Evolutionary conservation across 1,284 basidiomycete species (phyloP).

Genomic region (Marasmius oreades): DNA sequence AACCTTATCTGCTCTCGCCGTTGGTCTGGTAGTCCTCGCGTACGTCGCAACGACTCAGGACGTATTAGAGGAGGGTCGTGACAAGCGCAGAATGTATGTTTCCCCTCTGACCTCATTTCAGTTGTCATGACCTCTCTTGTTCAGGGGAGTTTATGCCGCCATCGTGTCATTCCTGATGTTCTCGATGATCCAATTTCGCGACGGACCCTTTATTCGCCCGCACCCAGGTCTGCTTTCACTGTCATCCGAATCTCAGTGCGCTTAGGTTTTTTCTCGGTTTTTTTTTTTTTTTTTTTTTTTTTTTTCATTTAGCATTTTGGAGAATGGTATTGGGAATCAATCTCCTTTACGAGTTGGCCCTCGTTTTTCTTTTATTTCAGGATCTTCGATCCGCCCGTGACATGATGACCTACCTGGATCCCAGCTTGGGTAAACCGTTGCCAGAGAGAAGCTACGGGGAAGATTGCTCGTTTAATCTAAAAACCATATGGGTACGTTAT

Average conservation of each 20-base stretch:
- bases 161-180: constrained; percentile 70
- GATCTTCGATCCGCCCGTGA: constrained; percentile 72
- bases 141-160: constrained; percentile 68
- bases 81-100: constrained; percentile 74
- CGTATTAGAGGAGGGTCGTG: constrained; percentile 72
- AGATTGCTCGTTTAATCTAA: constrained; percentile 62
- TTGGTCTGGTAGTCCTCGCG: constrained; percentile 62
- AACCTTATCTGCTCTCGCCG: constrained; percentile 66
- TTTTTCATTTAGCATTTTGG: constrained; percentile 53
- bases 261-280: too few relatives aligned
- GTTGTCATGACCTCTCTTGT: constrained; percentile 11
- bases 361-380: constrained; percentile 82
- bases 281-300: background rate
- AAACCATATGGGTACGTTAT: constrained; percentile 61
- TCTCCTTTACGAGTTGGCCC: constrained; percentile 72
- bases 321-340: constrained; percentile 73
- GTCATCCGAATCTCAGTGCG: background rate
- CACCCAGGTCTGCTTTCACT: constrained; percentile 38
- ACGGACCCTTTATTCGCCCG: constrained; percentile 76
- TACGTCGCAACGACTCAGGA: constrained; percentile 79
- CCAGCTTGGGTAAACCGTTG: constrained; percentile 64
- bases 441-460: constrained; percentile 84
- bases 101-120: constrained; percentile 6
- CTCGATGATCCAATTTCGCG: constrained; percentile 82
- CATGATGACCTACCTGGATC: constrained; percentile 77